Evolutionary conservation across 2,329 filamentous ascomycete species (phyloP), one percentile per base, ranked within the genome.

Genomic region (Emmonsiellopsis sp.): DNA sequence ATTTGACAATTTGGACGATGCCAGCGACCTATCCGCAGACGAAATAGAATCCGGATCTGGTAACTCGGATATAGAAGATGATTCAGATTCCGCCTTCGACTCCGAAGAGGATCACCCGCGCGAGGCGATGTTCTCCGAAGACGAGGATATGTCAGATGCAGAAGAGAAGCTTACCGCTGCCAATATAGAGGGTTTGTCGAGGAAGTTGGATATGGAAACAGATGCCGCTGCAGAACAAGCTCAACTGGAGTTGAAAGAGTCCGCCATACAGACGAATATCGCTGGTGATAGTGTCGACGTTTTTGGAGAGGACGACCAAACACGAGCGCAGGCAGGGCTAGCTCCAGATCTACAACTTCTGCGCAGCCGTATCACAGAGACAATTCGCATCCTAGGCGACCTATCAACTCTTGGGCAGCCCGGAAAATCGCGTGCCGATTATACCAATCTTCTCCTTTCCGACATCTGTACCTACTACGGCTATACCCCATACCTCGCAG

Each of bases 401-500:
- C 91, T 97, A 69, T 78, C 85, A 56, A 89, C 88, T 48, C 76
- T 96, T 10, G 82, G 84, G 26, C 87, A 95, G 68, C 81, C 86
- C 40, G 86, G 85, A 32, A 83, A 88, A 61, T 94, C 89, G 54
- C 82, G 93, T 62, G 82, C 86, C 50, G 93, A 97, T 67, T 97
- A 98, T 70, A 89, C 87, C 11, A 77, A 83, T 20, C 87, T 94
- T 69, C 78, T 98, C 53, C 73, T 97, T 57, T 87, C 89, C 72
- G 93, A 98, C 65, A 87, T 97, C 55, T 96, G 90, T 74, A 83
- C 86, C 53, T 98, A 98, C 78, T 98, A 98, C 68, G 91, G 92
- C 56, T 98, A 98, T 76, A 94, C 88, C 3, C 83, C 86, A 38
- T 97, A 86, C 73, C 80, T 98, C n/a, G 93, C 91, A 4, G 89